phyloP scores from a whole-genome alignment of 176 grass and related monocot species.

The Otatea glauca region DNA sequence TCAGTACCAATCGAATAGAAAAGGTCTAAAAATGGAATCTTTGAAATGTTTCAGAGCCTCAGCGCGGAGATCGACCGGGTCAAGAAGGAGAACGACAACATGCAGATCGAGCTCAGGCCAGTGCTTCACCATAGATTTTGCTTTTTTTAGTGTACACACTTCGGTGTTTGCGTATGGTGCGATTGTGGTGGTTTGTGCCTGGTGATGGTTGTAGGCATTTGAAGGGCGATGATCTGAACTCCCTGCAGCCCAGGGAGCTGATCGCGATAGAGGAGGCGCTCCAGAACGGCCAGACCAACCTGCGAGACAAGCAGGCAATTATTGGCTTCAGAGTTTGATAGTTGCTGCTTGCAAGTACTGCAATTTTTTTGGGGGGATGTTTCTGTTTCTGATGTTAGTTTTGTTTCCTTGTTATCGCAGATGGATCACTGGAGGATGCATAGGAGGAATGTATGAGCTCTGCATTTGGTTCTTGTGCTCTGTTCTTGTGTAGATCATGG shows the following conservation, averaged over 20 bases:
- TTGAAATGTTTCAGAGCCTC: slow-evolving; percentile 63
- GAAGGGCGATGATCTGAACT: slow-evolving; percentile 92
- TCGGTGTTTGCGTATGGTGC: not conserved
- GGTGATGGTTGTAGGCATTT: slow-evolving; percentile 61
- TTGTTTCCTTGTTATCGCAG: slow-evolving; percentile 35
- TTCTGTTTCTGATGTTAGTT: slow-evolving; percentile 16
- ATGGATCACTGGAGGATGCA: slow-evolving; percentile 84
- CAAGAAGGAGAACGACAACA: slow-evolving; percentile 97
- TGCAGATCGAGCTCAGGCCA: slow-evolving; percentile 96
- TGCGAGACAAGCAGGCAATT: slow-evolving; percentile 72
- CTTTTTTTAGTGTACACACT: not conserved
- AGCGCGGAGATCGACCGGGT: slow-evolving; percentile 84
- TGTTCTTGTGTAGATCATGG: not conserved
- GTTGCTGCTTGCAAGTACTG: not conserved
- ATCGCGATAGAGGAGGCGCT: slow-evolving; percentile 86
- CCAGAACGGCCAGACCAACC: slow-evolving; percentile 62
- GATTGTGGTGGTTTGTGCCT: not conserved
- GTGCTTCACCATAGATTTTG: slow-evolving; percentile 33
- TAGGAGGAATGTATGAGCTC: slow-evolving; percentile 66
- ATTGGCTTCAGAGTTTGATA: slow-evolving; percentile 5
- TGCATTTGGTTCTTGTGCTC: not conserved
- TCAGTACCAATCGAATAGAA: not conserved
- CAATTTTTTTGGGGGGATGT: not conserved
- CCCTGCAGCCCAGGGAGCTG: slow-evolving; percentile 81
- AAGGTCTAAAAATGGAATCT: not conserved